phyloP scores from a whole-genome alignment of 805 yeast species.

The Candida taoyuanica region DNA sequence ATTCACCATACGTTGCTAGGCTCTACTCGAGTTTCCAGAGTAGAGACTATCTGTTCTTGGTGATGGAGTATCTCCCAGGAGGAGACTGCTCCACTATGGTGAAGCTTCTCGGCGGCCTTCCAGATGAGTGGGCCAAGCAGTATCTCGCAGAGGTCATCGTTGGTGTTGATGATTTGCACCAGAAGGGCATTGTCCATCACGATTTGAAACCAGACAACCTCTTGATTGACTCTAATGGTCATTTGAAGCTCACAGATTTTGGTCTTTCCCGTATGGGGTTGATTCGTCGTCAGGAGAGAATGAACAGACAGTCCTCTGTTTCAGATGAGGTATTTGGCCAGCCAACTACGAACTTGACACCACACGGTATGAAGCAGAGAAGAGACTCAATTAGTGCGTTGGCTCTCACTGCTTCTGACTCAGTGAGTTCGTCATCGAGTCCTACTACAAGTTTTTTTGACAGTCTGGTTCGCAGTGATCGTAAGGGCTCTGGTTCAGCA shows the following conservation, averaged over 20 bases:
- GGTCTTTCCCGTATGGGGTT: conserved; percentile 90
- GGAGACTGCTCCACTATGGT: conserved; percentile 91
- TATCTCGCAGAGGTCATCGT: conserved; percentile 88
- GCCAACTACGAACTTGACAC: conserved; percentile 10
- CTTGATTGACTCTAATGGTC: conserved; percentile 81
- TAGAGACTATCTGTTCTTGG: conserved; percentile 78
- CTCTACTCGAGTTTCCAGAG: conserved; percentile 86
- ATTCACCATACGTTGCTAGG: conserved; percentile 89
- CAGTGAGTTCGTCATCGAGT: conserved; percentile 23
- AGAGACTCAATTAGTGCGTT: conserved; percentile 22
- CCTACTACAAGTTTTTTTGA: conserved; percentile 30
- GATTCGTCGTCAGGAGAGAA: conserved; percentile 65
- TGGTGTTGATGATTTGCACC: conserved; percentile 87
- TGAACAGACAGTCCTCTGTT: conserved; percentile 11
- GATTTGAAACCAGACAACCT: conserved; percentile 95
- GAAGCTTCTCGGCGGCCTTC: conserved; percentile 75
- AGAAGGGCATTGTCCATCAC: conserved; percentile 86
- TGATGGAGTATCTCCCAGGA: conserved; percentile 94
- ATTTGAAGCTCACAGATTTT: conserved; percentile 89
- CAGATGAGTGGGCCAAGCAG: conserved; percentile 80
- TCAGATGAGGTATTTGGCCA: conserved; percentile 24
- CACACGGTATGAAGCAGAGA: conserved; percentile 11
- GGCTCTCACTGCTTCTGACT: conserved; percentile 17
- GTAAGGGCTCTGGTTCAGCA: conserved; percentile 10
- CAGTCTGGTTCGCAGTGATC: conserved; percentile 20